Conservation (phyloP, 2,329 filamentous ascomycete genomes). For the Trematosphaeria pertusa region DNA sequence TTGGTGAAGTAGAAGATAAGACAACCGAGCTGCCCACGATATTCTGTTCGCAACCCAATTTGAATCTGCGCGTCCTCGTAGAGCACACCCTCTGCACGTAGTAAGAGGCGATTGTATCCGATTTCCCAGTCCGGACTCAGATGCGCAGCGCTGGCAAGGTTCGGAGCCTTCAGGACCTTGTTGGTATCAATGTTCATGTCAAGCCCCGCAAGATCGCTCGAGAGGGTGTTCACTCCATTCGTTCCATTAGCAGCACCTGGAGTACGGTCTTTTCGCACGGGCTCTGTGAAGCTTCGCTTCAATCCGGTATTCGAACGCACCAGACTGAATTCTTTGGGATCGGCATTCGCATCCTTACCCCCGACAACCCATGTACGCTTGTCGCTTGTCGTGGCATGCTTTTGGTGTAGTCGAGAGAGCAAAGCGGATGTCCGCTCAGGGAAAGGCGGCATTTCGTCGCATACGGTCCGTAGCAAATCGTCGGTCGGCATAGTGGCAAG, state of each 20-base stretch:
- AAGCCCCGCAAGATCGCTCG: conserved; percentile 74
- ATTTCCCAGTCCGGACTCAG: conserved; percentile 93
- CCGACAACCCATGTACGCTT: conserved; percentile 98
- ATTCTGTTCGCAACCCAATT: conserved; percentile 90
- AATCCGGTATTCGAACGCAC: conserved; percentile 77
- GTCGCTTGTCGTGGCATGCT: conserved; percentile 90
- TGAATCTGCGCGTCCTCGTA: conserved; percentile 97
- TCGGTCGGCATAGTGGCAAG: conserved; percentile 87
- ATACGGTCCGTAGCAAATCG: conserved; percentile 89
- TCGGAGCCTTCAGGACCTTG: conserved; percentile 70
- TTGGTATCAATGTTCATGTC: conserved; percentile 72
- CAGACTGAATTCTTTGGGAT: conserved; percentile 79
- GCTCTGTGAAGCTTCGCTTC: conserved; percentile 80
- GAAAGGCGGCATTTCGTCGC: conserved; percentile 98
- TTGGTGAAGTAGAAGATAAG: conserved; percentile 96
- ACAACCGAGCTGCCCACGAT: conserved; percentile 92
- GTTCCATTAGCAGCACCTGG: conserved; percentile 43
- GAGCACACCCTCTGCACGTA: conserved; percentile 82
- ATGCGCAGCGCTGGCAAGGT: conserved; percentile 90
- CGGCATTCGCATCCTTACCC: conserved; percentile 89
- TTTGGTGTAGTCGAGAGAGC: conserved; percentile 90
- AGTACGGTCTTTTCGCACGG: conserved; percentile 42
- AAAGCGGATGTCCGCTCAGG: conserved; percentile 92
- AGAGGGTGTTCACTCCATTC: conserved; percentile 60
- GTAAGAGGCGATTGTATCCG: conserved; percentile 83